Percentiles rank a stretch among this genome's conserved stretches.
phyloP scores from a whole-genome alignment of 306 rosid species.

The Urtica urens region DNA sequence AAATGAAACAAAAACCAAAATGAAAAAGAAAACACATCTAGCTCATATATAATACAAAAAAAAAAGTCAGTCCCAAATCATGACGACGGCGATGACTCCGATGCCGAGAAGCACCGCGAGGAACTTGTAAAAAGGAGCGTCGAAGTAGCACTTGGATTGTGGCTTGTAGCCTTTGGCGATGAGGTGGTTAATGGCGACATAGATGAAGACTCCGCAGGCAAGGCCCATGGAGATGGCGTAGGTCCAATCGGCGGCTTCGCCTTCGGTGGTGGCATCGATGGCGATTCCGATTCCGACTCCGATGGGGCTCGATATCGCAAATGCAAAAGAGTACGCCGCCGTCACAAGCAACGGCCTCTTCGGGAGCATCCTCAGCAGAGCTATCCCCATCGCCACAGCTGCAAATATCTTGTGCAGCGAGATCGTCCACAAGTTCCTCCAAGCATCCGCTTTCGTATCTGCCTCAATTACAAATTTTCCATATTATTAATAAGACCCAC shows the following conservation, averaged over 20 bases:
- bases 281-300: constrained; percentile 79
- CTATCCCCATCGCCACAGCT: constrained; percentile 72
- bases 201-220: constrained; percentile 69
- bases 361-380: constrained; percentile 56
- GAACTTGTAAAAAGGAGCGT: constrained; percentile 49
- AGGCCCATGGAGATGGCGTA: constrained; percentile 68
- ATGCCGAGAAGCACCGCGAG: constrained; percentile 61
- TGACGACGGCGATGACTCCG: constrained; percentile 50
- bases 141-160: constrained; percentile 17
- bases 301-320: constrained; percentile 59
- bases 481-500: too few species aligned
- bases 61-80: constrained; percentile 62
- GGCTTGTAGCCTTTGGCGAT: constrained; percentile 60
- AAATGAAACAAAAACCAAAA: too few species aligned
- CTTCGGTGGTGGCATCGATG: constrained; percentile 56
- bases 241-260: constrained; percentile 51
- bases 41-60: too few species aligned
- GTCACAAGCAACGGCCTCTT: constrained; percentile 49
- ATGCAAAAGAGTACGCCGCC: constrained; percentile 42
- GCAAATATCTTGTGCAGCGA: constrained; percentile 77
- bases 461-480: too few species aligned
- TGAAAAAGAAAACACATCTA: too few species aligned
- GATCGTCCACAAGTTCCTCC: constrained; percentile 81
- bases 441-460: constrained; percentile 54
- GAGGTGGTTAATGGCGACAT: constrained; percentile 71